Percentiles rank a stretch among this genome's conserved stretches.
phyloP scores from a whole-genome alignment of 176 grass and related monocot genomes.

The Avena atlantica region DNA sequence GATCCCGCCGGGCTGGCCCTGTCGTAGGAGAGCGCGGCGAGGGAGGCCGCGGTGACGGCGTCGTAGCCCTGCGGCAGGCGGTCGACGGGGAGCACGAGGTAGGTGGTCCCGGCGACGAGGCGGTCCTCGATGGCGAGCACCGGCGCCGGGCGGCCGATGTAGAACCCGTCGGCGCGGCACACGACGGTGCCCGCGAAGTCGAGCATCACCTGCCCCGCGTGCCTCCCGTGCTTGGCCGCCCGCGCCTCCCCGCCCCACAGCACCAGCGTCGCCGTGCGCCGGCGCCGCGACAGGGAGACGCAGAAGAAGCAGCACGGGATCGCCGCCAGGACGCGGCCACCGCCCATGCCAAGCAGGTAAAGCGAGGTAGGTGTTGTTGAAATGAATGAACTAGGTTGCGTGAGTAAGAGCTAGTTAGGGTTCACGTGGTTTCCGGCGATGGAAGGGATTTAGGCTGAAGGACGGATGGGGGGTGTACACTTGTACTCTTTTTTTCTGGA shows the following conservation, averaged over 20 bases:
- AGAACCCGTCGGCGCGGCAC: conserved; percentile 78
- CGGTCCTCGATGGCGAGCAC: conserved; percentile 70
- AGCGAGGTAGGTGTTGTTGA: background rate
- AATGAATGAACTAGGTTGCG: background rate
- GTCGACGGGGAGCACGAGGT: conserved; percentile 85
- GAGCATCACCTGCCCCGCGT: conserved; percentile 74
- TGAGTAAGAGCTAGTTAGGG: background rate
- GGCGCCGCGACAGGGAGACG: background rate
- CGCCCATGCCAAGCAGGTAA: conserved; percentile 20
- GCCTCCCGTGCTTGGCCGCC: conserved; percentile 24
- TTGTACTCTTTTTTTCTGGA: background rate
- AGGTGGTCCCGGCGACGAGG: conserved; percentile 56
- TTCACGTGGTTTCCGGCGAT: conserved; percentile 11
- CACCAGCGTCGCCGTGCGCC: conserved; percentile 56
- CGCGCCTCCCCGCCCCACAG: conserved; percentile 65
- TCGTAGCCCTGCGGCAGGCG: conserved; percentile 57
- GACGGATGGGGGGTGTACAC: background rate
- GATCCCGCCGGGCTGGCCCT: background rate
- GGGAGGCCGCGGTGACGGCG: conserved; percentile 54
- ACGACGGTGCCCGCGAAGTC: conserved; percentile 60
- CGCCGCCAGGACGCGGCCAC: background rate
- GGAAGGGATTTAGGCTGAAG: background rate
- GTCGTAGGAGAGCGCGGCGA: conserved; percentile 59
- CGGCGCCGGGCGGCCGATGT: conserved; percentile 61
- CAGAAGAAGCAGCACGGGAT: conserved; percentile 31